Base-by-base conservation (phyloP, 1,139 yeast species). In the Yamadazyma atmosphaerica region DNA sequence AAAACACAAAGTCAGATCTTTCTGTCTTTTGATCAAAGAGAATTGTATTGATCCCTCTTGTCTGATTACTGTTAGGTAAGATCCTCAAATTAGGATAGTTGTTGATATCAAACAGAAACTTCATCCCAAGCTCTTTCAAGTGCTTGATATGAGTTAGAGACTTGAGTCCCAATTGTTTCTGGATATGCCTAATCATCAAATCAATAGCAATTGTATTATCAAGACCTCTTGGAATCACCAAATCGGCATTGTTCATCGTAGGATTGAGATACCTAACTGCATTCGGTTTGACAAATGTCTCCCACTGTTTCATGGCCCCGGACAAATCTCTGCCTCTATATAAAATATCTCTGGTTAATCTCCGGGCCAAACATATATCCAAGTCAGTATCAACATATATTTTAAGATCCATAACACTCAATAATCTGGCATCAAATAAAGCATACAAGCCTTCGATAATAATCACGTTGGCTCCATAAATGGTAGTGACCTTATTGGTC, bases 391-490 rank as follows among this genome's bases (percentile, higher is more conserved):
- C 97, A 7, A 92, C 97, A 58, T 83, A 92, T 14, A 90, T 79
- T 59, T 86, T 90, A 46, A 89, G 70, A 55, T 92, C 95, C 84
- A 90, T 85, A 52, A 89, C 59, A 13, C 77, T 83, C 38, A 85
- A 62, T 9, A 92, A 63, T 34, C 92, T 72, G 37, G 74, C 71
- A 54, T 86, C 90, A 49, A 83, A 81, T 36, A 92, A 63, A 0
- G 97, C 90, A 58, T 86, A 88, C 11, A 92, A 82, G 0, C 98
- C 98, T 59, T 92, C 98, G 29, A 92, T 68, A 11, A 92, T 84
- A 44, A 92, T 85, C 14, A 92, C 95, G 56, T 89, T 89, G 23
- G 98, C 96, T 3, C 98, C 98, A 56, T 89, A 90, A n/a, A 92
- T 78, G 2, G 90, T 81, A 34, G 83, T 69, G 26, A 74, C 73